Conservation (phyloP, 1,284 basidiomycete species). For the Singerocomus inundabilis region DNA sequence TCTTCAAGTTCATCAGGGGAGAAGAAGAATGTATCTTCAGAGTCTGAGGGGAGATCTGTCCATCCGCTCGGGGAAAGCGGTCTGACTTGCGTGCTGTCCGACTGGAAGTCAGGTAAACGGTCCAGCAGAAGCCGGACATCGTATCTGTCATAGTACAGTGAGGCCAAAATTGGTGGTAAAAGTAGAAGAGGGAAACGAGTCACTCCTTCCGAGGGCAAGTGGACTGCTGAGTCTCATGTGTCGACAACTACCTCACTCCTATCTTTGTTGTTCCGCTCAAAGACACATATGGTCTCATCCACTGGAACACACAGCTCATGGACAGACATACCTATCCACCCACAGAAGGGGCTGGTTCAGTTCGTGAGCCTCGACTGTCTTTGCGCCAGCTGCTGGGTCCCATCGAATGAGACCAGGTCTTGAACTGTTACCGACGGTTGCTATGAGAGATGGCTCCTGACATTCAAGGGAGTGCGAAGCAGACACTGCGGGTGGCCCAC, state of each 20-base stretch:
- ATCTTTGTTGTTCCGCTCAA: slow-evolving; percentile 6
- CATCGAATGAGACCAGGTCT: slow-evolving; percentile 49
- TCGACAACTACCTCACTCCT: slow-evolving; percentile 6
- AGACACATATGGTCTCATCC: slow-evolving; percentile 9
- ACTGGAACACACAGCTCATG: slow-evolving; percentile 8
- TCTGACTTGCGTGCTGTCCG: slow-evolving; percentile 5
- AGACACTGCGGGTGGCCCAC: slow-evolving; percentile 43
- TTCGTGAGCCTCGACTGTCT: slow-evolving; percentile 2
- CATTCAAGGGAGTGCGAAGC: slow-evolving; percentile 50
- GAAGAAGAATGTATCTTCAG: slow-evolving; percentile 80
- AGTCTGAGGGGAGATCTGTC: slow-evolving; percentile 80
- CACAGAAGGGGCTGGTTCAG: slow-evolving; percentile 43
- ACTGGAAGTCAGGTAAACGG: slow-evolving; percentile 33
- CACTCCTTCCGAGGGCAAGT: slow-evolving; percentile 7
- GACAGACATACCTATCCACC: slow-evolving; percentile 57
- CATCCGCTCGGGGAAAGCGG: slow-evolving; percentile 59
- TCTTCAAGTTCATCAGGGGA: slow-evolving; percentile 64
- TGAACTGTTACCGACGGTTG: slow-evolving; percentile 16
- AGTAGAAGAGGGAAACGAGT: slow-evolving; percentile 14
- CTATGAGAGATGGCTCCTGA: slow-evolving; percentile 13
- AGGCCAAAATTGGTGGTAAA: slow-evolving; percentile 8
- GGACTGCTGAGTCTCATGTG: slow-evolving; percentile 7
- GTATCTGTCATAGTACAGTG: slow-evolving; percentile 51
- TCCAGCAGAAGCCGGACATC: slow-evolving; percentile 76
- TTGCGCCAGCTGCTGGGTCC: slow-evolving; percentile 23